phyloP scores from a whole-genome alignment of 2,329 filamentous ascomycete species.

The Trichoderma lentiforme region DNA sequence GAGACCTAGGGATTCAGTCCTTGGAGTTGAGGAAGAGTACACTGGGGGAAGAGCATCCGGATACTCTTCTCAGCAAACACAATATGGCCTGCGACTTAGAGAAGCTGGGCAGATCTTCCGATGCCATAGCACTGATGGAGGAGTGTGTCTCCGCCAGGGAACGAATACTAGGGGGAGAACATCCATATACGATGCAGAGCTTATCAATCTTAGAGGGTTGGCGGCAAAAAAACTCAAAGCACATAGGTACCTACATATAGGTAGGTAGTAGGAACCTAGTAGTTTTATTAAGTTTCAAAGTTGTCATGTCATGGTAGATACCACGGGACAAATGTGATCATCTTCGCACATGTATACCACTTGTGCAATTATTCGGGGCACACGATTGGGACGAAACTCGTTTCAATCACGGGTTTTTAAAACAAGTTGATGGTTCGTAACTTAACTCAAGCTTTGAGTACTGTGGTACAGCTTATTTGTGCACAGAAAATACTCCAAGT shows the following conservation, averaged over 20 bases:
- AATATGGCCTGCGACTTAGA: too few species aligned
- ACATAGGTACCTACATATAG: too few species aligned
- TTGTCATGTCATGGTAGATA: background rate
- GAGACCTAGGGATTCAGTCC: too few species aligned
- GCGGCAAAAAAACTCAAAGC: too few species aligned
- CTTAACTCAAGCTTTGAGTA: background rate
- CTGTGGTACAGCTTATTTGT: background rate
- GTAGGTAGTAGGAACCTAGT: too few species aligned
- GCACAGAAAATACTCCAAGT: background rate
- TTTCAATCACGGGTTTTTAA: background rate
- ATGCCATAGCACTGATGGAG: background rate
- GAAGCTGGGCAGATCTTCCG: background rate
- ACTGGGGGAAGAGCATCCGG: too few species aligned
- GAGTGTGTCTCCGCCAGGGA: background rate
- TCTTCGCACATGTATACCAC: background rate
- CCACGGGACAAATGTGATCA: background rate
- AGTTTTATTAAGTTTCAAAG: background rate
- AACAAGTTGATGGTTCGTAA: background rate
- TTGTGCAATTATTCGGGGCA: background rate
- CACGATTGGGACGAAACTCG: background rate
- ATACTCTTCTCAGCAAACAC: too few species aligned
- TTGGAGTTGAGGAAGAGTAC: too few species aligned
- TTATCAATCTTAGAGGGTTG: background rate
- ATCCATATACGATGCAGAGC: background rate
- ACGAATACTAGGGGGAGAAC: rapidly evolving